A percentile compares a stretch with the other conserved stretches of the same genome.
Conservation (phyloP, 2,329 filamentous ascomycete genomes). For the Emergomyces pasteurianus region DNA sequence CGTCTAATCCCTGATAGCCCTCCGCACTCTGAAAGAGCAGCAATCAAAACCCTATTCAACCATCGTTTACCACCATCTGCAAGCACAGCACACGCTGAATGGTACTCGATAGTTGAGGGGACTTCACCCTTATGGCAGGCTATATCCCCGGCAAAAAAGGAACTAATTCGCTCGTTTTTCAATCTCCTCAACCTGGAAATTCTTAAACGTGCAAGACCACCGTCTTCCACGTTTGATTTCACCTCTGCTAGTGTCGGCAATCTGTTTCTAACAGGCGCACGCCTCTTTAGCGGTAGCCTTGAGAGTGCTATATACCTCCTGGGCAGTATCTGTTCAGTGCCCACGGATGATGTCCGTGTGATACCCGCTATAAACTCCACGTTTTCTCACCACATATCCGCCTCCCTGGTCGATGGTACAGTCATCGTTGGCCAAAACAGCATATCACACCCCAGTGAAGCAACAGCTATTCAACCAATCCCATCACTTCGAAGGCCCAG, state of each 20-base stretch:
- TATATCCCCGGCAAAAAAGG: slow-evolving; percentile 59
- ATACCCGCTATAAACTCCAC: slow-evolving; percentile 90
- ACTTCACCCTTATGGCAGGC: slow-evolving; percentile 62
- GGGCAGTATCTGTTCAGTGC: slow-evolving; percentile 74
- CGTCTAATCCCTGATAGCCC: slow-evolving; percentile 65
- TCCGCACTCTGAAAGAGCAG: slow-evolving; percentile 52
- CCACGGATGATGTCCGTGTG: slow-evolving; percentile 57
- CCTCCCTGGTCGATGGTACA: slow-evolving; percentile 61
- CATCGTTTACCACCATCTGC: slow-evolving; percentile 60
- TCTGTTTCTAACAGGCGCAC: slow-evolving; percentile 69
- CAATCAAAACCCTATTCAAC: slow-evolving; percentile 78
- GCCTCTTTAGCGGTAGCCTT: slow-evolving; percentile 83
- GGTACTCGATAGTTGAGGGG: slow-evolving; percentile 80
- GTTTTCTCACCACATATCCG: slow-evolving; percentile 89
- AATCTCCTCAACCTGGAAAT: slow-evolving; percentile 68
- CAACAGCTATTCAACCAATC: slow-evolving; percentile 38
- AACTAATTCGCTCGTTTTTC: slow-evolving; percentile 65
- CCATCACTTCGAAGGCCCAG: slow-evolving; percentile 23
- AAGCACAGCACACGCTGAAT: slow-evolving; percentile 57
- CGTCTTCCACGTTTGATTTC: slow-evolving; percentile 65
- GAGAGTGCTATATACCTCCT: slow-evolving; percentile 88
- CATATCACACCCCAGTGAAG: slow-evolving; percentile 70
- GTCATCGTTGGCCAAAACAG: slow-evolving; percentile 85
- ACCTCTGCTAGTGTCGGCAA: slow-evolving; percentile 66
- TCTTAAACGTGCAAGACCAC: slow-evolving; percentile 57